Percentiles rank a stretch among this genome's conserved stretches.
Evolutionary conservation across 768 basidiomycete genomes (phyloP).

Genomic region (Suillus occidentalis): DNA sequence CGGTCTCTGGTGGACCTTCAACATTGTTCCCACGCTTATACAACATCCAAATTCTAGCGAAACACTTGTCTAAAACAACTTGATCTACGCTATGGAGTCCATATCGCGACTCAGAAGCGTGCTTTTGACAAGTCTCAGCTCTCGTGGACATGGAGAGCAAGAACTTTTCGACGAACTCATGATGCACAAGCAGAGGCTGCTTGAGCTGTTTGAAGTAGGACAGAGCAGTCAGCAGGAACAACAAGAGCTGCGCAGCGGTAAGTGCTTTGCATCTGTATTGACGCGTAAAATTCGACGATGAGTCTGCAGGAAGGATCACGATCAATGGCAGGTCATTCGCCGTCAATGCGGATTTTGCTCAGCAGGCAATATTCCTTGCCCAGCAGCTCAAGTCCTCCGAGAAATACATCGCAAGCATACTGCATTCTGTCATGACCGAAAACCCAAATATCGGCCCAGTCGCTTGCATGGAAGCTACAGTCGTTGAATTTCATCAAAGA

Average conservation of each 20-base stretch:
- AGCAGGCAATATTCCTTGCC: slow-evolving; percentile 75
- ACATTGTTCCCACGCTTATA: slow-evolving; percentile 7
- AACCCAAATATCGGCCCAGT: slow-evolving; percentile 65
- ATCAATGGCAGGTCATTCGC: slow-evolving; percentile 67
- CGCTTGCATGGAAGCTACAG: slow-evolving; percentile 59
- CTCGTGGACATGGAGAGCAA: slow-evolving; percentile 59
- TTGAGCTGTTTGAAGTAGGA: slow-evolving; percentile 66
- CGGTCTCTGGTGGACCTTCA: slow-evolving; percentile 9
- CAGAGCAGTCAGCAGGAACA: slow-evolving; percentile 62
- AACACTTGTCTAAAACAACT: not conserved
- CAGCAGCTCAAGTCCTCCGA: slow-evolving; percentile 83
- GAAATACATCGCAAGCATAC: slow-evolving; percentile 68
- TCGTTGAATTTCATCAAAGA: slow-evolving; percentile 67
- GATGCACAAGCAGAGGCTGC: slow-evolving; percentile 61
- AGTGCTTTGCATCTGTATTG: slow-evolving; percentile 34
- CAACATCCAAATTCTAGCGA: not conserved
- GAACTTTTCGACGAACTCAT: slow-evolving; percentile 76
- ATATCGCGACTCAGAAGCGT: slow-evolving; percentile 55
- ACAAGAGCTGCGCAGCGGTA: slow-evolving; percentile 62
- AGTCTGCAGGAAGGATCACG: slow-evolving; percentile 56
- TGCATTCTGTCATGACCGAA: slow-evolving; percentile 60
- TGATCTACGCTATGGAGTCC: slow-evolving; percentile 49
- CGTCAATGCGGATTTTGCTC: slow-evolving; percentile 77
- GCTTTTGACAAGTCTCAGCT: slow-evolving; percentile 48
- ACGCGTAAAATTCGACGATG: not conserved